Conservation (phyloP, 2,329 filamentous ascomycete species). For the Chlorencoelia australis region DNA sequence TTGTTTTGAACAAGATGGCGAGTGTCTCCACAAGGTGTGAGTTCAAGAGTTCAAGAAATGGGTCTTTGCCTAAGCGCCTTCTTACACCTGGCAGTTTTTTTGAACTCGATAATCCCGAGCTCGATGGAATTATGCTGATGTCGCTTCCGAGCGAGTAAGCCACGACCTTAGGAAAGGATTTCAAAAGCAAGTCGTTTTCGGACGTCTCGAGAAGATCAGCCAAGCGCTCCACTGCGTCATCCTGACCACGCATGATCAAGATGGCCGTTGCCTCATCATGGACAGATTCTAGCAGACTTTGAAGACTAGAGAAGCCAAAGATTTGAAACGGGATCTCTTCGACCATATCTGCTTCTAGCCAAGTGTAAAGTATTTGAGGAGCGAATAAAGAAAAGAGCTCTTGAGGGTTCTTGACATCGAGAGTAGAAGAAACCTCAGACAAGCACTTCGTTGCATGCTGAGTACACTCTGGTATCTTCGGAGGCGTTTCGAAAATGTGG, state of each 20-base stretch:
- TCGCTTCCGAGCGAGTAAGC: slow-evolving; percentile 80
- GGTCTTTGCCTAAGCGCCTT: slow-evolving; percentile 56
- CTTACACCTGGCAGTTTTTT: slow-evolving; percentile 47
- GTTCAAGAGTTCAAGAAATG: slow-evolving; percentile 53
- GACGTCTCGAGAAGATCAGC: slow-evolving; percentile 45
- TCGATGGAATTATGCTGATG: slow-evolving; percentile 39
- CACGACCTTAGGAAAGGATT: slow-evolving; percentile 66
- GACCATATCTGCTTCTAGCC: slow-evolving; percentile 61
- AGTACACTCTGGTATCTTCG: slow-evolving; percentile 53
- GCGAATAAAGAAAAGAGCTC: slow-evolving; percentile 77
- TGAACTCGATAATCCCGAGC: slow-evolving; percentile 19
- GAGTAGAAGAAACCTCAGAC: slow-evolving; percentile 49
- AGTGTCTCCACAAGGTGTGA: slow-evolving; percentile 68
- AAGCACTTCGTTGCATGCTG: slow-evolving; percentile 68
- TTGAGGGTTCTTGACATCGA: slow-evolving; percentile 55
- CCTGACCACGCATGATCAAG: slow-evolving; percentile 70
- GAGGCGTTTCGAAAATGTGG: slow-evolving; percentile 86
- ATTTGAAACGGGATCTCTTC: slow-evolving; percentile 72
- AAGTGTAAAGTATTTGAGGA: slow-evolving; percentile 83
- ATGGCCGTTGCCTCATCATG: slow-evolving; percentile 72
- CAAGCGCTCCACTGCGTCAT: slow-evolving; percentile 51
- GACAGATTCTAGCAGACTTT: slow-evolving; percentile 58
- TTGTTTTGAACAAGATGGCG: slow-evolving; percentile 62
- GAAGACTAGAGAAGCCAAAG: slow-evolving; percentile 65
- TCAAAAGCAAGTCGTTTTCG: slow-evolving; percentile 47